Base-by-base conservation (phyloP, 1,284 basidiomycete genomes). In the Melampsora americana region DNA sequence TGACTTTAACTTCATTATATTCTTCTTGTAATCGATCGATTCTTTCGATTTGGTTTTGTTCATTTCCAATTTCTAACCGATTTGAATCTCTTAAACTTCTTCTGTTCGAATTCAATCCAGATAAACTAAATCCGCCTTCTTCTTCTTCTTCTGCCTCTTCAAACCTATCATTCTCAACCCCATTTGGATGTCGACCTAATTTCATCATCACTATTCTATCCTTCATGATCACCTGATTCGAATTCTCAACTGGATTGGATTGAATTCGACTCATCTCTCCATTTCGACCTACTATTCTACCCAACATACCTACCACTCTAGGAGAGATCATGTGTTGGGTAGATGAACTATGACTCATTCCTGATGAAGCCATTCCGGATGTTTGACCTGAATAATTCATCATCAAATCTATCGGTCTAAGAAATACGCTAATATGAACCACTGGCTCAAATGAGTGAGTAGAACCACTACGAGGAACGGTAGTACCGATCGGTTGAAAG, bases 401-500 rank as follows among this genome's bases (percentile, higher is more conserved):
- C 23, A 67, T 32, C 18, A 67, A 39, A 46, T 74, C 65, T 1
- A 35, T 20, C 28, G 65, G 72, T 18, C 65, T 46, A 23, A n/a
- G 35, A 35, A 67, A 67, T 5, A 64, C 56, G 23, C 12, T 60
- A 14, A 74, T 4, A 48, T 46, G 59, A 5, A 74, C 65, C 35
- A 74, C 64, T 20, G 65, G 65, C 9, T 66, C 53, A 14, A 28
- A 42, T 28, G 53, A 1, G 9, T 60, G 39, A 20, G 30, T 32
- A 3, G 35, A 11, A n/a, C 9, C 28, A 23, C 11, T 46, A n/a
- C 48, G 70, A 7, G 72, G 65, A 12, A 59, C 50, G 14, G 72
- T 74, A n/a, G 56, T 62, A 5, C 65, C 65, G 5, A 74, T 20
- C 5, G 65, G 72, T 32, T 74, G 72, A 12, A 74, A 53, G 11